Conservation (phyloP, 306 rosid species). For the Pterocarpus macrocarpus region DNA sequence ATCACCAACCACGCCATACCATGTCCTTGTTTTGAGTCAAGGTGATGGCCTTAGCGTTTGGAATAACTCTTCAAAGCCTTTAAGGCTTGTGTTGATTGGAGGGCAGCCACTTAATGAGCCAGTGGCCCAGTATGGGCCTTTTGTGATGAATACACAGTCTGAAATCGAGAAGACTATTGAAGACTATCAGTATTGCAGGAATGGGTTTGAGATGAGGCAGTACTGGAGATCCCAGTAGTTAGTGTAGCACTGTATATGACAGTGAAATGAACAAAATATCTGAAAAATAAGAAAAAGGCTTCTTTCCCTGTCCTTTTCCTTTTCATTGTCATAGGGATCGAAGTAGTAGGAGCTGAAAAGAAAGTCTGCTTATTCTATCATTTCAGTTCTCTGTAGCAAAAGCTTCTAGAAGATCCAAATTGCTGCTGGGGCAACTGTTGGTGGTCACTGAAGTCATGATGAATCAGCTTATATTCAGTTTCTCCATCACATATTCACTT, state of each 20-base stretch:
- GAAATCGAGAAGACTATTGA: conserved; percentile 81
- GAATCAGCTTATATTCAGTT: conserved; percentile 53
- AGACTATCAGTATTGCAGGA: conserved; percentile 70
- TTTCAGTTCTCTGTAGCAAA: conserved; percentile 38
- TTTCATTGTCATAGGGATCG: conserved; percentile 58
- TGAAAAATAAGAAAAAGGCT: conserved; percentile 22
- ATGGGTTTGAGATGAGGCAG: conserved; percentile 89
- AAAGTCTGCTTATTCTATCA: conserved; percentile 43
- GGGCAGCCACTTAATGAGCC: conserved; percentile 92
- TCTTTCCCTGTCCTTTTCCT: conserved; percentile 12
- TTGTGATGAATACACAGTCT: conserved; percentile 93
- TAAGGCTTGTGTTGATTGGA: conserved; percentile 73
- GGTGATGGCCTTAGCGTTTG: conserved; percentile 87
- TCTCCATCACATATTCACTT: background rate
- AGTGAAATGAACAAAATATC: conserved; percentile 20
- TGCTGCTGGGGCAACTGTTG: conserved; percentile 45
- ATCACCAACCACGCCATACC: conserved; percentile 58
- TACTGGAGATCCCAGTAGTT: conserved; percentile 80
- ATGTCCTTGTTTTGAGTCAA: conserved; percentile 70
- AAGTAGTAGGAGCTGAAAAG: conserved; percentile 63
- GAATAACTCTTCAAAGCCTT: conserved; percentile 76
- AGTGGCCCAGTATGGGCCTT: conserved; percentile 88
- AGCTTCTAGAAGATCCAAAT: conserved; percentile 72
- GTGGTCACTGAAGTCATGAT: conserved; percentile 58
- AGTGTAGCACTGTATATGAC: background rate